Percentiles rank a stretch among this genome's conserved stretches.
Conservation (phyloP, 305 asterid genomes). For the Fraxinus floribunda region DNA sequence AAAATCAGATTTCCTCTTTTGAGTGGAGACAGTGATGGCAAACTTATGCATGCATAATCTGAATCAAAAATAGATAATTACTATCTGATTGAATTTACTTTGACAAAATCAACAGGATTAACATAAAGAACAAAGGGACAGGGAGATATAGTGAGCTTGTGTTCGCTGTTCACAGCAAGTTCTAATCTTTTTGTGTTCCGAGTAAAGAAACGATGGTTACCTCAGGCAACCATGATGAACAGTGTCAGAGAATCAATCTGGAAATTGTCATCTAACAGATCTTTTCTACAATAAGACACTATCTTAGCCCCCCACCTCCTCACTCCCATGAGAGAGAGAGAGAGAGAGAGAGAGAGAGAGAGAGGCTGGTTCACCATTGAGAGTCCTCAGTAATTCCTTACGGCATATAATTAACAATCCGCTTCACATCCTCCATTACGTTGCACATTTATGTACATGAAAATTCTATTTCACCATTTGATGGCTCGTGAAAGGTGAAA, state of each 20-base stretch:
- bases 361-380: background rate
- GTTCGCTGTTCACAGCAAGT: background rate
- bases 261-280: background rate
- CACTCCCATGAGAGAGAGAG: background rate
- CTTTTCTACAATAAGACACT: background rate
- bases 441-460: conserved; percentile 1
- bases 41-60: background rate
- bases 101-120: background rate
- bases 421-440: conserved; percentile 7
- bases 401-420: background rate
- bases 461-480: conserved; percentile 11
- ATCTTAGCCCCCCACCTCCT: background rate
- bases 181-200: background rate
- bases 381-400: background rate
- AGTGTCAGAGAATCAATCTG: background rate
- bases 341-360: background rate
- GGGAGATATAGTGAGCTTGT: background rate
- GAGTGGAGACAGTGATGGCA: background rate
- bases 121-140: background rate
- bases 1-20: background rate
- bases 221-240: background rate
- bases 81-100: background rate
- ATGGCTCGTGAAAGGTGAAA: conserved; percentile 17
- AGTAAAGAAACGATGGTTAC: background rate
- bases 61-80: background rate